Percentiles rank a stretch among this genome's conserved stretches.
Conservation (phyloP, 306 rosid species). For the Fragaria vesca region DNA sequence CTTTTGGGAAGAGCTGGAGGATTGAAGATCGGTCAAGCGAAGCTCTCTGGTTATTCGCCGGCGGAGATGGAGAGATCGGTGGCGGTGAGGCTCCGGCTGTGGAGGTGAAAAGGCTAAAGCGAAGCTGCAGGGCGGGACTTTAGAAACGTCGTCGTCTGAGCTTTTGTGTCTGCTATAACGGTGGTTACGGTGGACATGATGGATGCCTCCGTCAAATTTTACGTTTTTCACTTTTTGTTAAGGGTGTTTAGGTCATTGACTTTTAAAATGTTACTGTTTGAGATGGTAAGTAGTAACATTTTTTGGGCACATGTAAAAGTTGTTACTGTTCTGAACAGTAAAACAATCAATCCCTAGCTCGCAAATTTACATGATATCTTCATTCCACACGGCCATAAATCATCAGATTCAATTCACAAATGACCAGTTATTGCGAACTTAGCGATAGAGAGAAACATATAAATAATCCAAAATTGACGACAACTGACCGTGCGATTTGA, state of each 20-base stretch:
- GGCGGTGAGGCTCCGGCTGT: slow-evolving; percentile 24
- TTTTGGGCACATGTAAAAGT: not conserved
- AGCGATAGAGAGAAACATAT: too few species aligned
- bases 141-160: slow-evolving; percentile 30
- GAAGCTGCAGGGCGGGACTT: slow-evolving; percentile 3
- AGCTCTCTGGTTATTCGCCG: not conserved
- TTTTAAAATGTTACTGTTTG: not conserved
- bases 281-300: not conserved
- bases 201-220: not conserved
- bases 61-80: slow-evolving; percentile 39
- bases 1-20: not conserved
- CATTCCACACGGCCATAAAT: too few species aligned
- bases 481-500: too few species aligned
- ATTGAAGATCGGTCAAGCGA: not conserved
- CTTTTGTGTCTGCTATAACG: not conserved
- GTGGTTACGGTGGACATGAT: not conserved
- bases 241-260: slow-evolving; percentile 28
- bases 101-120: not conserved
- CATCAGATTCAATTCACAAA: too few species aligned
- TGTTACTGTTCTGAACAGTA: too few species aligned
- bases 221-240: not conserved
- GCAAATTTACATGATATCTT: not conserved
- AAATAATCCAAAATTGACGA: too few species aligned
- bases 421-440: too few species aligned
- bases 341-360: not conserved